Percentiles rank a stretch among this genome's conserved stretches.
Evolutionary conservation across 176 grass and related monocot genomes (phyloP).

Genomic region (Puccinellia tenuiflora): DNA sequence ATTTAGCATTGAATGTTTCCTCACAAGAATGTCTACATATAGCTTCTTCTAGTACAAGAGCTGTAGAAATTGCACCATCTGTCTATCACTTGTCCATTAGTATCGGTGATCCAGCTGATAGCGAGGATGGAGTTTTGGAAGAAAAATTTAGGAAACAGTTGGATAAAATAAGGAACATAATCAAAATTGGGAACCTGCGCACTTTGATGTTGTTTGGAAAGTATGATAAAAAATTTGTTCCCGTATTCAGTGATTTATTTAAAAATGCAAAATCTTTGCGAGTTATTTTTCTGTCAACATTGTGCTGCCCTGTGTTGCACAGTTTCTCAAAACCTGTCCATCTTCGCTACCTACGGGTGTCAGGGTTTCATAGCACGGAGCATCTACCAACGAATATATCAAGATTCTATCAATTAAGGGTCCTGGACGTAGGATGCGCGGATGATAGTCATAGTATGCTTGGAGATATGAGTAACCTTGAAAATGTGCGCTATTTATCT

Average conservation of each 20-base stretch:
- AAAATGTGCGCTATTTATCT: not conserved
- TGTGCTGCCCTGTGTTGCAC: not conserved
- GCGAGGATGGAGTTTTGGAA: not conserved
- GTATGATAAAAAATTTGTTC: not conserved
- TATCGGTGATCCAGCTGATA: not conserved
- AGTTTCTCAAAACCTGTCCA: not conserved
- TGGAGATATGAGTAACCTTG: not conserved
- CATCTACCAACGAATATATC: not conserved
- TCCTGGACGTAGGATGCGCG: not conserved
- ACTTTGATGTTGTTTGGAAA: not conserved
- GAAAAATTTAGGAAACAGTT: not conserved
- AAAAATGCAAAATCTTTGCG: not conserved
- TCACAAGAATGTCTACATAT: not conserved
- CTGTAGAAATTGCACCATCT: not conserved
- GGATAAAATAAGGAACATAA: not conserved
- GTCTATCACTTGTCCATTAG: not conserved
- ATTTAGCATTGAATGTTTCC: not conserved
- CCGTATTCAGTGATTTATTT: not conserved
- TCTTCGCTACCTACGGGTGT: not conserved
- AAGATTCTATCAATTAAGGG: not conserved
- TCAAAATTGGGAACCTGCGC: not conserved
- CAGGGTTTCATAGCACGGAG: rapidly evolving
- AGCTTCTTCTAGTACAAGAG: not conserved
- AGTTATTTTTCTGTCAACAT: not conserved
- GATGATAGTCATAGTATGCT: not conserved